These are phyloP conservation scores for Sporothrix euskadiensis DNA, from an alignment of 2,329 filamentous ascomycete species.

Conservation along the genomic window DNA sequence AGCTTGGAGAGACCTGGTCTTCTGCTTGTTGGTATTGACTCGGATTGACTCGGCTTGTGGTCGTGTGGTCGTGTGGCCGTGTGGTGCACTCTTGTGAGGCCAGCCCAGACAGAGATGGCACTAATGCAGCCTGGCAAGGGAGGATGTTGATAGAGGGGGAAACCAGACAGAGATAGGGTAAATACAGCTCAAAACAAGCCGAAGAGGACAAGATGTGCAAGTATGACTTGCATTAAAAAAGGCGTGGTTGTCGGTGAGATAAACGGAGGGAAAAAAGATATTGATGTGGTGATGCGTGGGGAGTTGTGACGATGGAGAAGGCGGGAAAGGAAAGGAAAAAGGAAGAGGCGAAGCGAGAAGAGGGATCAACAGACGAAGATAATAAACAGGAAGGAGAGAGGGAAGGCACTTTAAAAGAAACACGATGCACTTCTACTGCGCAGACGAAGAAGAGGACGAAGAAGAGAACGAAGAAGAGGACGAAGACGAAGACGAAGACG, in stretches of 20 bases:
- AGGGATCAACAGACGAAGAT: background rate
- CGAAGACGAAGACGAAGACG: background rate
- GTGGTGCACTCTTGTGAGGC: background rate
- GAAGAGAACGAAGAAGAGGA: background rate
- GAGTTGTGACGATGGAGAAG: background rate
- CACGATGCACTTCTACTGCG: background rate
- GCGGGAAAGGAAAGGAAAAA: background rate
- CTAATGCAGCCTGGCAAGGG: slow-evolving; percentile 14
- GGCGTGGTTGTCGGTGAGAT: background rate
- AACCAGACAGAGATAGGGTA: background rate
- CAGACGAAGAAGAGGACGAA: background rate
- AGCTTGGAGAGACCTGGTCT: background rate
- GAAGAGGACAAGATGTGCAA: background rate
- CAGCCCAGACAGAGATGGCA: slow-evolving; percentile 6
- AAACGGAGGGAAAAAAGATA: background rate
- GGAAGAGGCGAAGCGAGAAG: background rate
- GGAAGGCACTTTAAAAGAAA: slow-evolving; percentile 1
- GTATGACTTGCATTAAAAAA: background rate
- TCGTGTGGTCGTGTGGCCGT: background rate
- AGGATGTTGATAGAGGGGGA: background rate
- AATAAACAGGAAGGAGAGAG: background rate
- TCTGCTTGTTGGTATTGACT: too few species aligned
- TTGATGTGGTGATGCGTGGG: too few species aligned
- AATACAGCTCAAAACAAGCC: background rate
- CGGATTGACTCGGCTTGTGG: background rate